Evolutionary conservation across 2,329 filamentous ascomycete genomes (phyloP).

Genomic region (Tolypocladium inflatum): DNA sequence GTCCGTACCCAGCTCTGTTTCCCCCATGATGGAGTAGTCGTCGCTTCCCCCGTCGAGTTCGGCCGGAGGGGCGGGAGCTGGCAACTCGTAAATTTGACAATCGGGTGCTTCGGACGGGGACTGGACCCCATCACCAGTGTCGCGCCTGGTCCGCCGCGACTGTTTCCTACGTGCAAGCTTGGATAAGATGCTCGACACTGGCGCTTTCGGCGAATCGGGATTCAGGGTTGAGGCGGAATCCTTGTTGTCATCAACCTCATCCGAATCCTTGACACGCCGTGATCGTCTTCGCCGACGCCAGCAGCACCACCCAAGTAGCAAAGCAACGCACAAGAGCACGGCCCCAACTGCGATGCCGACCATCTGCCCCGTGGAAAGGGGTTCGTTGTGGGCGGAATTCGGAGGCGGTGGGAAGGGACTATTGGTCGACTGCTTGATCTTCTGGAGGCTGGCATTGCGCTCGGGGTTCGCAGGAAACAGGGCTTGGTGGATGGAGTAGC

Average conservation of each 20-base stretch:
- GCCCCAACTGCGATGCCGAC: slow-evolving; percentile 37
- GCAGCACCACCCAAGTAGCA: slow-evolving; percentile 21
- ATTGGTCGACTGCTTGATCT: slow-evolving; percentile 31
- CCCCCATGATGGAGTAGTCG: slow-evolving; percentile 24
- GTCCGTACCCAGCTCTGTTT: slow-evolving; percentile 30
- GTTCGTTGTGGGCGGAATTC: slow-evolving; percentile 5
- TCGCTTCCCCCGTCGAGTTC: slow-evolving; percentile 37
- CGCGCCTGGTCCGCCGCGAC: slow-evolving; percentile 12
- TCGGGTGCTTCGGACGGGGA: slow-evolving; percentile 23
- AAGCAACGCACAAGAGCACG: slow-evolving; percentile 20
- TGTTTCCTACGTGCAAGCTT: slow-evolving; percentile 29
- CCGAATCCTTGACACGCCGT: slow-evolving; percentile 8
- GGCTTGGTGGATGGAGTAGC: slow-evolving; percentile 48
- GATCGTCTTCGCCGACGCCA: slow-evolving; percentile 24
- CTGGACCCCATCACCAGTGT: slow-evolving; percentile 14
- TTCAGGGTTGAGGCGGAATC: slow-evolving; percentile 24
- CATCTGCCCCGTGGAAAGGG: slow-evolving; percentile 30
- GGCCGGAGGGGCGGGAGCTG: slow-evolving; percentile 33
- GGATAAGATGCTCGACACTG: slow-evolving; percentile 24
- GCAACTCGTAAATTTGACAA: slow-evolving; percentile 43
- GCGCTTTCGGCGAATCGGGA: slow-evolving; percentile 12
- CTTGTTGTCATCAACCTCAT: slow-evolving; percentile 23
- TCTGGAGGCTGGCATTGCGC: slow-evolving; percentile 28
- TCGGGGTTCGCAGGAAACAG: slow-evolving; percentile 35
- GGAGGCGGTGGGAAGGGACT: slow-evolving; percentile 37